Evolutionary conservation across 495 filamentous ascomycete species (phyloP).

Genomic region (Neurospora hispaniola): DNA sequence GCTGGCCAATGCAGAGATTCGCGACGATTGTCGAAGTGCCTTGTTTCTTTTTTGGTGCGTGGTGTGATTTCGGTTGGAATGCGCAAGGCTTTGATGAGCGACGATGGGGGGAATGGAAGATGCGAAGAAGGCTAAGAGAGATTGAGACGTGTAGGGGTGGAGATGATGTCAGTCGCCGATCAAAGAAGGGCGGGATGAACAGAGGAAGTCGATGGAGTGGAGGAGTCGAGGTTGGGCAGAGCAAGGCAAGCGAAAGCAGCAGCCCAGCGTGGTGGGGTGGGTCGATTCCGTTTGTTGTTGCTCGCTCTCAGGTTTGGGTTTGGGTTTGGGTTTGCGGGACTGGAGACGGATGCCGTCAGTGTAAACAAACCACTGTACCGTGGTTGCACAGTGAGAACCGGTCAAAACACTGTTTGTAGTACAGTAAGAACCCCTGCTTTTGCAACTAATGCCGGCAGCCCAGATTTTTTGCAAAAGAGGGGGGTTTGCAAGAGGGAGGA

Average conservation of each 20-base stretch:
- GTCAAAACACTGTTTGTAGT: background rate
- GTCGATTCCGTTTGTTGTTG: background rate
- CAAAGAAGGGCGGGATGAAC: constrained; percentile 3
- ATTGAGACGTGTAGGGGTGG: constrained; percentile 12
- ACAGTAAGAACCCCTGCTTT: too few relatives aligned
- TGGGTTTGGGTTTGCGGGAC: background rate
- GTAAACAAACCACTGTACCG: background rate
- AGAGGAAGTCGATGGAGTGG: constrained; percentile 9
- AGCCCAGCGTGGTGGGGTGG: background rate
- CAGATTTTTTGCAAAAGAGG: too few relatives aligned
- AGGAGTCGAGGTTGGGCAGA: background rate
- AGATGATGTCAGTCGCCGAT: constrained; percentile 18
- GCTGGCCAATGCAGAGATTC: background rate
- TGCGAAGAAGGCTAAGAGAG: background rate
- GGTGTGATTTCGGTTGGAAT: constrained; percentile 1
- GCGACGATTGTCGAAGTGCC: background rate
- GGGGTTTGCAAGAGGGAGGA: too few relatives aligned
- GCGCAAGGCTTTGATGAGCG: background rate
- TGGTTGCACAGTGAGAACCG: too few relatives aligned
- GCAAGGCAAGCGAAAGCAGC: background rate
- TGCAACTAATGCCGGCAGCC: too few relatives aligned
- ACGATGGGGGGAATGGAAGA: background rate
- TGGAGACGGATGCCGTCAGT: background rate
- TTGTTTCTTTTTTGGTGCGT: background rate
- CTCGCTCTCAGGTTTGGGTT: too few relatives aligned